Percentiles rank a stretch among this genome's conserved stretches.
phyloP scores from a whole-genome alignment of 768 basidiomycete species.

The Kwoniella europaea region DNA sequence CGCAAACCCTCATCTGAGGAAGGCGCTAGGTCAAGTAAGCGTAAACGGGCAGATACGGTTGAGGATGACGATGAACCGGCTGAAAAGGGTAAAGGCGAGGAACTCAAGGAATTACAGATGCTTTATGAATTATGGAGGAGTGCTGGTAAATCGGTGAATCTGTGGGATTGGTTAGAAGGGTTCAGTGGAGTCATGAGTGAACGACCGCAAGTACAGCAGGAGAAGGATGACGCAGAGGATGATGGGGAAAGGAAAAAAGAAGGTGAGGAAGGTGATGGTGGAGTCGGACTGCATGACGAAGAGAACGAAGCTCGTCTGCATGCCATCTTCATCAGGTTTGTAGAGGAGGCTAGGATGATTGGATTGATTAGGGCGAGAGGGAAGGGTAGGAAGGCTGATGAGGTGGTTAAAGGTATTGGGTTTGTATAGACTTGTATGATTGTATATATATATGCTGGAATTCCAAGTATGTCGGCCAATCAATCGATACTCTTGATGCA shows the following conservation, averaged over 20 bases:
- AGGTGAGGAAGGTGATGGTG: slow-evolving; percentile 5
- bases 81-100: slow-evolving; percentile 19
- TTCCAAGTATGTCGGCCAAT: background rate
- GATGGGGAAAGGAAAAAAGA: background rate
- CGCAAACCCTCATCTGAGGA: background rate
- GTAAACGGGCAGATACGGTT: background rate
- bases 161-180: slow-evolving; percentile 54
- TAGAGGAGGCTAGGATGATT: slow-evolving; percentile 51
- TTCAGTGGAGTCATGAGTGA: slow-evolving; percentile 34
- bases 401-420: slow-evolving; percentile 50
- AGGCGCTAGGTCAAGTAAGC: background rate
- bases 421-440: slow-evolving; percentile 25
- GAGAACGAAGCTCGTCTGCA: slow-evolving; percentile 41
- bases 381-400: slow-evolving; percentile 44
- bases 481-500: background rate
- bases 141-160: slow-evolving; percentile 47
- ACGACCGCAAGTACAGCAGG: background rate
- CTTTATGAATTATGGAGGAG: slow-evolving; percentile 44
- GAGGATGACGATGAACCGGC: background rate
- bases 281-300: slow-evolving; percentile 15
- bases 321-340: slow-evolving; percentile 49
- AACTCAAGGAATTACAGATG: slow-evolving; percentile 40
- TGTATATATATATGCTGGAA: background rate
- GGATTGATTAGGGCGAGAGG: slow-evolving; percentile 48
- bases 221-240: slow-evolving; percentile 3